Percentiles rank a stretch among this genome's conserved stretches.
Evolutionary conservation across 1,139 yeast genomes (phyloP).

Genomic region (Pneumocystis jirovecii): DNA sequence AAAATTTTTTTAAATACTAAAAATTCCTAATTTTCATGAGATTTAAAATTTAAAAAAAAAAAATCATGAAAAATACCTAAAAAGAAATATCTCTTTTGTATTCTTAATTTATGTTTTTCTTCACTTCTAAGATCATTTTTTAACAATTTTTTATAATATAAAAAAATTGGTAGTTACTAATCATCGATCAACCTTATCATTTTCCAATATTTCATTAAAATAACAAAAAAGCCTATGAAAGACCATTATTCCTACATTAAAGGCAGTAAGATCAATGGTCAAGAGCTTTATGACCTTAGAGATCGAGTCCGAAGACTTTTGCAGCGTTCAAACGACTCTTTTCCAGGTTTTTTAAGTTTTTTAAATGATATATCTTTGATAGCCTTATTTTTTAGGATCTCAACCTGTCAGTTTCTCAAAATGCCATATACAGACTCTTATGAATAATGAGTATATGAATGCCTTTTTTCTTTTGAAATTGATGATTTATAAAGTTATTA

Average conservation of each 20-base stretch:
- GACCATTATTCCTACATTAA: constrained; percentile 36
- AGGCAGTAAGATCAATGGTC: constrained; percentile 59
- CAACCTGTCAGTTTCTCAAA: constrained; percentile 89
- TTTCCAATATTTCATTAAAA: not conserved
- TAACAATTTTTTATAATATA: not conserved
- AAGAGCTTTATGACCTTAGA: constrained; percentile 52
- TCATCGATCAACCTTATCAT: not conserved
- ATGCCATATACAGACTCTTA: constrained; percentile 46
- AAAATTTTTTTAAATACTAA: not conserved
- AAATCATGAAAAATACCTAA: not conserved
- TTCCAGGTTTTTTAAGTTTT: constrained; percentile 13
- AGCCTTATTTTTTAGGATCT: constrained; percentile 56
- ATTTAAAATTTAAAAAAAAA: not conserved
- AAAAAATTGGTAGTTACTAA: not conserved
- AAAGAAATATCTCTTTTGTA: not conserved
- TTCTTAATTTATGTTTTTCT: not conserved
- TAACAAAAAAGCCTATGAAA: not conserved
- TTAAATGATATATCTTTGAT: constrained; percentile 12
- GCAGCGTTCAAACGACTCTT: constrained; percentile 24
- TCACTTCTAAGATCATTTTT: not conserved
- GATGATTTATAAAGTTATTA: constrained; percentile 33
- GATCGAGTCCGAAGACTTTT: constrained; percentile 56
- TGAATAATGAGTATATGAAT: constrained; percentile 35
- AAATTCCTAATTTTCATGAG: not conserved
- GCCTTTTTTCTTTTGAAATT: not conserved